Evolutionary conservation across 345 rosid species (phyloP).

Genomic region (Adansonia digitata): DNA sequence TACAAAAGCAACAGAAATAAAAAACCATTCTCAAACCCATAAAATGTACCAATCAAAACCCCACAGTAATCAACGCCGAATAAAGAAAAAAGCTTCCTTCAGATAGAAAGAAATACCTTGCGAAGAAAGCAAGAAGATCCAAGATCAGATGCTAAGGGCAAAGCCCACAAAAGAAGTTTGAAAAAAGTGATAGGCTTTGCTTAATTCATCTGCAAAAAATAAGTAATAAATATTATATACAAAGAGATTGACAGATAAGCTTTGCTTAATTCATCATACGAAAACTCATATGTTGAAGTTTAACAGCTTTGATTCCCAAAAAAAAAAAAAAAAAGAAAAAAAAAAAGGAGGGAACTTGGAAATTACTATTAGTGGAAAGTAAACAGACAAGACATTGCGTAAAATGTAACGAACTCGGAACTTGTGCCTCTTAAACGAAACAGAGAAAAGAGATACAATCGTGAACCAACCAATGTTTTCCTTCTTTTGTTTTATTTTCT

Average conservation of each 20-base stretch:
- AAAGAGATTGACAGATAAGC: neutral
- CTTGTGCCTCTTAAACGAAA: neutral
- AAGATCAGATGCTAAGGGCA: slow-evolving; percentile 33
- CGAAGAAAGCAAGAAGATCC: neutral
- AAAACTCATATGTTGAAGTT: neutral
- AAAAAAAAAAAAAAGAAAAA: neutral
- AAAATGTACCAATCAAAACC: neutral
- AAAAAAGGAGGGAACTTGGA: neutral
- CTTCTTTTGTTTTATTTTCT: neutral
- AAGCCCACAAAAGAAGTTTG: slow-evolving; percentile 7
- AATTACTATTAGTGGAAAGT: neutral
- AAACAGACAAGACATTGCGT: neutral
- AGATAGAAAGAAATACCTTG: neutral
- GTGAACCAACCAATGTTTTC: neutral
- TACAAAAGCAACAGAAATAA: neutral
- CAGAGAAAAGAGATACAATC: neutral
- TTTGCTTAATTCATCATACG: no score
- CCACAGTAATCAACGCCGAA: neutral
- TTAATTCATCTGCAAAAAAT: neutral
- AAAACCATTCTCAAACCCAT: neutral
- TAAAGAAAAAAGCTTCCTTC: slow-evolving; percentile 15
- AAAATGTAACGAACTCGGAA: neutral
- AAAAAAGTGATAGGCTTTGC: neutral
- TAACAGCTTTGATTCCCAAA: neutral
- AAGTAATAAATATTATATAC: no score